phyloP scores from a whole-genome alignment of 2,329 filamentous ascomycete genomes.

The Alternaria sp. region DNA sequence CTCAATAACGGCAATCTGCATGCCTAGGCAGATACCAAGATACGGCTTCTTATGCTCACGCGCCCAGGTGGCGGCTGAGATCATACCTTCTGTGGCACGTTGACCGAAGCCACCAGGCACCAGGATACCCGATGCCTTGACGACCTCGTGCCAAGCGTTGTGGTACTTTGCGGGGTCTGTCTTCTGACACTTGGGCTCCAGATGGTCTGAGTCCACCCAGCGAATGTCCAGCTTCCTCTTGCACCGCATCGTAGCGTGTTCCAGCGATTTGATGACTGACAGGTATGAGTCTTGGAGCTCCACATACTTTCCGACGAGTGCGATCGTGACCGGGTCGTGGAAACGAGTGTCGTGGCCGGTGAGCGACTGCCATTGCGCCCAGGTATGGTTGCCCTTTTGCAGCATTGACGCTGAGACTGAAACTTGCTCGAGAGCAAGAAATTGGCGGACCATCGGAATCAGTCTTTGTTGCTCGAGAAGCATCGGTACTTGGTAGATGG shows the following conservation, averaged over 20 bases:
- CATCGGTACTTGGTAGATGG: conserved; percentile 94
- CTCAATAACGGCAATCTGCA: conserved; percentile 93
- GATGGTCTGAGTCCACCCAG: conserved; percentile 83
- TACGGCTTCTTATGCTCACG: conserved; percentile 81
- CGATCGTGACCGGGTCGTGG: conserved; percentile 76
- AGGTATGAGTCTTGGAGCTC: conserved; percentile 86
- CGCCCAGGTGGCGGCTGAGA: conserved; percentile 84
- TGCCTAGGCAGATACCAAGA: conserved; percentile 88
- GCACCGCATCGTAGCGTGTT: conserved; percentile 90
- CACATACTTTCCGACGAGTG: conserved; percentile 91
- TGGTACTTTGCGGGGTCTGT: conserved; percentile 76
- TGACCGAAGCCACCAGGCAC: conserved; percentile 81
- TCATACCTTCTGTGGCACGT: conserved; percentile 88
- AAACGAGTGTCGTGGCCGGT: conserved; percentile 71
- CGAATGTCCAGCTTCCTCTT: conserved; percentile 77
- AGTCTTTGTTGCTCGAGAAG: conserved; percentile 84
- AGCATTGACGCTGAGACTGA: conserved; percentile 61
- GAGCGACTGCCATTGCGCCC: conserved; percentile 77
- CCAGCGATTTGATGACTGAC: conserved; percentile 81
- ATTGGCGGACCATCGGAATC: conserved; percentile 67
- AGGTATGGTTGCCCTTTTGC: conserved; percentile 71
- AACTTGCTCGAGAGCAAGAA: conserved; percentile 69
- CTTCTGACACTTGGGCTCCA: conserved; percentile 71
- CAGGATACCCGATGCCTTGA: conserved; percentile 71
- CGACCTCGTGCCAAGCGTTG: conserved; percentile 83